phyloP scores from a whole-genome alignment of 192 early-diverging fungal species.

The Entomortierella parvispora region DNA sequence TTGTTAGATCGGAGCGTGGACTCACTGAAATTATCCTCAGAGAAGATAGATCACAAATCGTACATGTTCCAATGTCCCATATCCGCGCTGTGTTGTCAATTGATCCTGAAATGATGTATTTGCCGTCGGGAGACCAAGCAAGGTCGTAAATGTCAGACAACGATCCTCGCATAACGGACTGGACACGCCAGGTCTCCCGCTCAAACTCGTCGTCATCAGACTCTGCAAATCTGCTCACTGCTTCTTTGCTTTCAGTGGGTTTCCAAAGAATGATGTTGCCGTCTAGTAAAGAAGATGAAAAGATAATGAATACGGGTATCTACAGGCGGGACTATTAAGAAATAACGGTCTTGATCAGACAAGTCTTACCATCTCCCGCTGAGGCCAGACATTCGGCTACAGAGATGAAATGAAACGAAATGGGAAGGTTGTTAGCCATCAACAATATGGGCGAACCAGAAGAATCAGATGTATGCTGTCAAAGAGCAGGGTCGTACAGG shows the following conservation, averaged over 20 bases:
- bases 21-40: background rate
- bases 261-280: conserved; percentile 89
- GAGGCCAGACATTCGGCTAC: conserved; percentile 78
- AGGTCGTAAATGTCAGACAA: conserved; percentile 90
- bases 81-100: conserved; percentile 90
- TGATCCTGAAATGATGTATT: conserved; percentile 83
- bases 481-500: conserved; percentile 42
- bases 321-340: background rate
- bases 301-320: background rate
- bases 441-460: no score
- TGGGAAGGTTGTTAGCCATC: background rate
- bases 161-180: conserved; percentile 77
- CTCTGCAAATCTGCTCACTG: conserved; percentile 46
- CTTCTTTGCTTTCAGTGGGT: conserved; percentile 65
- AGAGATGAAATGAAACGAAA: background rate
- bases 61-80: conserved; percentile 83
- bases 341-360: no score
- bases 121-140: conserved; percentile 91
- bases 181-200: conserved; percentile 82
- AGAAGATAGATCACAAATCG: background rate
- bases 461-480: no score
- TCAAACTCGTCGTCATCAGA: conserved; percentile 66
- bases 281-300: conserved; percentile 60
- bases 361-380: conserved; percentile 87
- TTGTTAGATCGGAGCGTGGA: background rate